Evolutionary conservation across 106 monocot genomes (phyloP).

Genomic region (Dendrobium catenatum): DNA sequence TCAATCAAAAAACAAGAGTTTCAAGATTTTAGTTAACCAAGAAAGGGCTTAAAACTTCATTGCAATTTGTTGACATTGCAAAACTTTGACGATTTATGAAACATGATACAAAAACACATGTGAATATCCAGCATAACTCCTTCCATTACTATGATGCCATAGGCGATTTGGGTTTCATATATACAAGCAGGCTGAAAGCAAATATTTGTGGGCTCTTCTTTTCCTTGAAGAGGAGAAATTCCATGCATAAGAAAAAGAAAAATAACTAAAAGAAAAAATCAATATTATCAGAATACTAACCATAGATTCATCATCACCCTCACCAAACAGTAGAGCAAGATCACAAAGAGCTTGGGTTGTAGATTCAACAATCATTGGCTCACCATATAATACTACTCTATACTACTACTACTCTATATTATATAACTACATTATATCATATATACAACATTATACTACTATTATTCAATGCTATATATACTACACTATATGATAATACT

Average conservation of each 20-base stretch:
- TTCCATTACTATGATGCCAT: background rate
- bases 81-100: background rate
- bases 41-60: background rate
- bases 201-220: background rate
- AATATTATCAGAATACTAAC: slow-evolving; percentile 17
- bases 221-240: background rate
- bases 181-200: background rate
- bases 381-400: slow-evolving; percentile 37
- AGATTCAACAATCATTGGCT: slow-evolving; percentile 59
- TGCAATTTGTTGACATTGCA: background rate
- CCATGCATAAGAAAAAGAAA: background rate
- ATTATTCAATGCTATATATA: too few relatives aligned
- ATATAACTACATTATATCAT: too few relatives aligned
- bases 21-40: background rate
- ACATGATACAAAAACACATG: background rate
- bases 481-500: too few relatives aligned
- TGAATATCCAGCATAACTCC: background rate
- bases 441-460: too few relatives aligned
- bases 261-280: background rate
- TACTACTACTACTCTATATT: too few relatives aligned
- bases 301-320: slow-evolving; percentile 70
- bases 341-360: slow-evolving; percentile 67
- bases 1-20: background rate
- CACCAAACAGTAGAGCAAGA: slow-evolving; percentile 70
- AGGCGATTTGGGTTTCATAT: background rate